These are phyloP conservation scores for Parascedosporium putredinis DNA, from an alignment of 2,329 filamentous ascomycete genomes.

Conservation along the genomic window DNA sequence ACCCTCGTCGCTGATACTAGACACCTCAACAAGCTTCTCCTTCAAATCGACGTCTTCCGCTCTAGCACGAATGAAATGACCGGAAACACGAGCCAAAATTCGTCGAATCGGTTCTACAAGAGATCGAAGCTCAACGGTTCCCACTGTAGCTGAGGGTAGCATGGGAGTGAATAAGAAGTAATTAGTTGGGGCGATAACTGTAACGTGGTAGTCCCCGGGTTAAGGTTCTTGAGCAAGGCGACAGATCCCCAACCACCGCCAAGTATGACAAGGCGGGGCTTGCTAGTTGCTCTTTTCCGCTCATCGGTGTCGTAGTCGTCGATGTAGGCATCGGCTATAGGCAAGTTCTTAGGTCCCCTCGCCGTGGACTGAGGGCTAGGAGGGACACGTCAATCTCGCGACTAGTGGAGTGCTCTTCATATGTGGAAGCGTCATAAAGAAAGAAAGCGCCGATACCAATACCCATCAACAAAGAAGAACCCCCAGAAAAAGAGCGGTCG, in stretches of 20 bases:
- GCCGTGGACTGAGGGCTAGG: constrained; percentile 67
- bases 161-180: constrained; percentile 98
- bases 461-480: constrained; percentile 62
- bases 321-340: constrained; percentile 77
- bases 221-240: constrained; percentile 78
- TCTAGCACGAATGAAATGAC: constrained; percentile 80
- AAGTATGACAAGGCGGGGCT: constrained; percentile 84
- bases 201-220: constrained; percentile 93
- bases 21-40: constrained; percentile 79
- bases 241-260: constrained; percentile 95
- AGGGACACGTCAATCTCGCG: constrained; percentile 76
- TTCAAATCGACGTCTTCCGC: constrained; percentile 89
- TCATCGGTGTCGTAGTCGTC: constrained; percentile 75
- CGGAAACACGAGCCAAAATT: constrained; percentile 66
- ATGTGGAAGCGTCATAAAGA: constrained; percentile 85
- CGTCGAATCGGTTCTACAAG: constrained; percentile 86
- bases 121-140: constrained; percentile 82
- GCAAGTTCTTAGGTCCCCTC: constrained; percentile 92
- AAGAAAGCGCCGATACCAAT: constrained; percentile 74
- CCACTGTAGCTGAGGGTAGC: constrained; percentile 93
- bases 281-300: constrained; percentile 65
- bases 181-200: constrained; percentile 86
- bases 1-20: constrained; percentile 60
- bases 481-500: constrained; percentile 59
- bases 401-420: constrained; percentile 57